Evolutionary conservation across 805 yeast genomes (phyloP), one percentile per base, ranked within the genome.

Genomic region (Metschnikowia aberdeeniae): DNA sequence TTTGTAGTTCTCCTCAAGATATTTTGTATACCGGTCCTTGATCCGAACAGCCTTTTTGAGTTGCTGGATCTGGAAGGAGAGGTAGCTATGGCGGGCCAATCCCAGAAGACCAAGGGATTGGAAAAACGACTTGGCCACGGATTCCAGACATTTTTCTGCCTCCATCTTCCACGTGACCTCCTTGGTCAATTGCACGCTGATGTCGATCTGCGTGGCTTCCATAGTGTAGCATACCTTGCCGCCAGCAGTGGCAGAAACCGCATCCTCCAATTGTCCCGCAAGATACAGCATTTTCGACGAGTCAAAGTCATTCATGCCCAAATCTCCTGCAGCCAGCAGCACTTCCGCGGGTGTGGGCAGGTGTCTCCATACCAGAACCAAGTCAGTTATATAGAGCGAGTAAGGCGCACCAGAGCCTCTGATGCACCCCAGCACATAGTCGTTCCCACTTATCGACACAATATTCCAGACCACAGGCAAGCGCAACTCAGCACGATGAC

Each of bases 1-100:
- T 43, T 56, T 62, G 49, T 65, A 67, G 50, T 68, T 70, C 36
- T 65, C 70, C 24, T 58, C 51, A 33, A 69, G 53, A 34, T 63
- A 70, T 46, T 51, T 52, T 37, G 54, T 59, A 47, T 65, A 70
- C 24, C 58, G 55, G 44, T 69, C 75, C 43, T 66, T 66, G 5
- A 46, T 50, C 2, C 49, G 47, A 4, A 68, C 42, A 11, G 57
- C 35, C 5, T 46, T 46, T 31, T 62, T 55, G 37, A 70, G 49
- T 14, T 50, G 45, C 4, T 46, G 38, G 7, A 59, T 43, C 43
- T 62, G 54, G 32, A 50, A 45, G 22, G 42, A 33, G n/a, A 60
- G 46, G 36, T 49, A 55, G 28, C 50, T 42, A 37, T 62, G 62
- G 43, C 55, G 56, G 7, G 51, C 34, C 31, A 61, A 52, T 41